Evolutionary conservation across 108 stramenopile genomes (phyloP).

Genomic region (Nitzschia palea): DNA sequence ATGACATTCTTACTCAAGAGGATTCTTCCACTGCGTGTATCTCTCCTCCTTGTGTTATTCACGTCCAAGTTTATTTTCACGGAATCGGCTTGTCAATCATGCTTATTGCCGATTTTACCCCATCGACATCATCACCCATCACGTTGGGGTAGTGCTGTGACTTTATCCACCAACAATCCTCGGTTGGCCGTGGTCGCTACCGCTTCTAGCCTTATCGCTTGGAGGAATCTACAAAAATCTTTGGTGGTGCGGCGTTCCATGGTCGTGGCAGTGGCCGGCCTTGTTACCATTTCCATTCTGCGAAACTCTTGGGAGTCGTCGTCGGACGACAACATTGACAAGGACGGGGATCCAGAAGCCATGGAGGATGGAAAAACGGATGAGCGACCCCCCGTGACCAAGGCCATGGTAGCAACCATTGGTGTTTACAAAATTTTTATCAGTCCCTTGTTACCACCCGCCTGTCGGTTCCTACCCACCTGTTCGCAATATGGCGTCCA

Average conservation of each 20-base stretch:
- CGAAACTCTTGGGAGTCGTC: background rate
- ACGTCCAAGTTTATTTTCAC: background rate
- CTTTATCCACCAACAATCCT: background rate
- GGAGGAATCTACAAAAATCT: background rate
- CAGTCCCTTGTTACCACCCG: constrained; percentile 81
- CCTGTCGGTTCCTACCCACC: constrained; percentile 88
- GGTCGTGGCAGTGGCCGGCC: background rate
- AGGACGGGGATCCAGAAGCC: background rate
- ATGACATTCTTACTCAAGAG: too few species aligned
- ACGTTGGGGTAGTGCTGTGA: background rate
- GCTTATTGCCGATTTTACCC: background rate
- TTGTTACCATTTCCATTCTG: too few species aligned
- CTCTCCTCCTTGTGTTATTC: background rate
- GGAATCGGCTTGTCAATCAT: background rate
- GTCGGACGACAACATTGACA: background rate
- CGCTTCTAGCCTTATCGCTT: background rate
- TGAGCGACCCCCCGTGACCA: constrained; percentile 24
- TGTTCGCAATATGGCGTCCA: constrained; percentile 86
- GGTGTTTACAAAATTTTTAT: constrained; percentile 85
- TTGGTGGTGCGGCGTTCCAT: background rate
- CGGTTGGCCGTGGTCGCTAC: background rate
- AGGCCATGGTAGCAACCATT: constrained; percentile 71
- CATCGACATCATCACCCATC: background rate
- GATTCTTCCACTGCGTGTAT: too few species aligned
- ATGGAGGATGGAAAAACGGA: constrained; percentile 2